Evolutionary conservation across 176 grass and related monocot species (phyloP).

Genomic region (Triticum urartu): DNA sequence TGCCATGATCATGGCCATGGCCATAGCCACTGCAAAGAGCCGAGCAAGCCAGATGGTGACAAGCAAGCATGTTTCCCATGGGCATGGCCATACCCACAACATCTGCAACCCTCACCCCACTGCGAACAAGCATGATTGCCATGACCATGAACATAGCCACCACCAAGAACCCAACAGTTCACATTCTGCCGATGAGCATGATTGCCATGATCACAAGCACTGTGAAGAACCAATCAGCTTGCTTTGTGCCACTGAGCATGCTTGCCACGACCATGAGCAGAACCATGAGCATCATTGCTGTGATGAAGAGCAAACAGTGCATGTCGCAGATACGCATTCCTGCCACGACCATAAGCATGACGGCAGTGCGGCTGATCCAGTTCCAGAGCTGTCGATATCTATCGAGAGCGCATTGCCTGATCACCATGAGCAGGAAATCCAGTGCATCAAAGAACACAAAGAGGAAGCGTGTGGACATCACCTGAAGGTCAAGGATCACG

Average conservation of each 20-base stretch:
- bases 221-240: slow-evolving; percentile 7
- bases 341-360: slow-evolving; percentile 44
- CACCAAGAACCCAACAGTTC: slow-evolving; percentile 32
- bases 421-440: slow-evolving; percentile 26
- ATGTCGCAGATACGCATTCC: slow-evolving; percentile 1
- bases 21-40: slow-evolving; percentile 26
- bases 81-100: slow-evolving; percentile 19
- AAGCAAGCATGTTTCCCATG: slow-evolving; percentile 34
- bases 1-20: slow-evolving; percentile 33
- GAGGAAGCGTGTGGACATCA: neutral
- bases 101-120: neutral
- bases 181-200: neutral
- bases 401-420: neutral
- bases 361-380: slow-evolving; percentile 3
- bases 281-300: slow-evolving; percentile 34
- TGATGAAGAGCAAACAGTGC: slow-evolving; percentile 27
- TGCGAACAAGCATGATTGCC: slow-evolving; percentile 16
- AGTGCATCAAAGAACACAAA: slow-evolving; percentile 21
- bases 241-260: slow-evolving; percentile 14
- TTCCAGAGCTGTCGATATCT: slow-evolving; percentile 36
- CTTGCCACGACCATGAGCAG: slow-evolving; percentile 39
- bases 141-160: slow-evolving; percentile 33
- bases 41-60: slow-evolving; percentile 10
- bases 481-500: neutral
- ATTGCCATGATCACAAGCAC: slow-evolving; percentile 29